phyloP scores from a whole-genome alignment of 2,329 filamentous ascomycete species.

The Saccharata proteae region DNA sequence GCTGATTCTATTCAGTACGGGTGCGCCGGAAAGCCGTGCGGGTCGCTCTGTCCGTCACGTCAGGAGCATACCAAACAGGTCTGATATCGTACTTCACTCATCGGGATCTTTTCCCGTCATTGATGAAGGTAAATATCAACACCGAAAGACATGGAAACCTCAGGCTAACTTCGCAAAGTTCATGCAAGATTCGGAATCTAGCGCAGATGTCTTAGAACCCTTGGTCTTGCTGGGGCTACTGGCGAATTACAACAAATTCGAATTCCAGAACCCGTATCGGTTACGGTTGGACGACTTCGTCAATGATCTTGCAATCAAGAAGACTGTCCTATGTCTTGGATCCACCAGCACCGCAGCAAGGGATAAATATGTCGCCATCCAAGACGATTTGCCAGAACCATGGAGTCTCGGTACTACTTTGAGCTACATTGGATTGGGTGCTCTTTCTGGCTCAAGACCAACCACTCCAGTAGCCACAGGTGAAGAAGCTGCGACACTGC shows the following conservation, averaged over 20 bases:
- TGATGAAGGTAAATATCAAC: conserved; percentile 63
- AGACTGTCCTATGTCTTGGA: conserved; percentile 67
- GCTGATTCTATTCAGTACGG: conserved; percentile 43
- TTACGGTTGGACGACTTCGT: conserved; percentile 88
- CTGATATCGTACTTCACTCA: conserved; percentile 92
- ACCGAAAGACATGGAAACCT: background rate
- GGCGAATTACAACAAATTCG: conserved; percentile 98
- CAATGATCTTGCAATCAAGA: conserved; percentile 75
- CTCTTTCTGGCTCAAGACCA: conserved; percentile 56
- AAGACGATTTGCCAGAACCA: conserved; percentile 80
- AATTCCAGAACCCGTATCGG: conserved; percentile 94
- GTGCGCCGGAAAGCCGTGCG: conserved; percentile 69
- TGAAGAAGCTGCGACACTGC: conserved; percentile 72
- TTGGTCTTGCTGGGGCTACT: conserved; percentile 77
- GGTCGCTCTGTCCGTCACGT: conserved; percentile 70
- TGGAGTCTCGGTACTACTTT: conserved; percentile 78
- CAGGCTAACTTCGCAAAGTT: conserved; percentile 41
- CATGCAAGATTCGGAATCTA: conserved; percentile 62
- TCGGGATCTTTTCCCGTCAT: conserved; percentile 79
- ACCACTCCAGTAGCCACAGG: conserved; percentile 50
- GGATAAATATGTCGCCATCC: conserved; percentile 68
- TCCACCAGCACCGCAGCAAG: conserved; percentile 56
- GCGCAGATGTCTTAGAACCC: conserved; percentile 52
- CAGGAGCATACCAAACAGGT: conserved; percentile 92
- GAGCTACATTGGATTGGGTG: conserved; percentile 71